Evolutionary conservation across 768 basidiomycete genomes (phyloP).

Genomic region (Lactarius deliciosus): DNA sequence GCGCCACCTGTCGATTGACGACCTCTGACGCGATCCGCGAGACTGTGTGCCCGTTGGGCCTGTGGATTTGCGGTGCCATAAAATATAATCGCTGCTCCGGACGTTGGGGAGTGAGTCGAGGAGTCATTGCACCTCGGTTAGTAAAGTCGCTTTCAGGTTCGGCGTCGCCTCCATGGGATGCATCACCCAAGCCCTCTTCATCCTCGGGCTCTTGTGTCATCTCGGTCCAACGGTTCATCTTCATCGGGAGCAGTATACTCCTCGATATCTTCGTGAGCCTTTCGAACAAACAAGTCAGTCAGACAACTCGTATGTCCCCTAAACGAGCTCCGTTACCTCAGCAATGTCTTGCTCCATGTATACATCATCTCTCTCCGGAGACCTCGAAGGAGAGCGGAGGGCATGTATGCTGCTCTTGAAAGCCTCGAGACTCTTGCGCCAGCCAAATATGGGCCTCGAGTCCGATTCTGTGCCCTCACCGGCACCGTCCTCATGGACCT

Average conservation of each 20-base stretch:
- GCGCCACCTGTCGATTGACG: slow-evolving; percentile 25
- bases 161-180: slow-evolving; percentile 22
- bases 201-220: slow-evolving; percentile 20
- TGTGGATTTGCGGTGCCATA: slow-evolving; percentile 57
- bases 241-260: slow-evolving; percentile 32
- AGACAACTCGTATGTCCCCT: neutral
- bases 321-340: slow-evolving; percentile 12
- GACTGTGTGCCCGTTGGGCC: slow-evolving; percentile 5
- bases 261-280: slow-evolving; percentile 18
- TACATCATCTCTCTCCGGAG: slow-evolving; percentile 31
- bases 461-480: slow-evolving; percentile 31
- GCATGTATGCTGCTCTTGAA: slow-evolving; percentile 37
- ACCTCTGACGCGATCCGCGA: slow-evolving; percentile 28
- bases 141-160: slow-evolving; percentile 9
- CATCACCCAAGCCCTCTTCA: slow-evolving; percentile 28
- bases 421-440: slow-evolving; percentile 39
- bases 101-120: slow-evolving; percentile 29
- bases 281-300: neutral
- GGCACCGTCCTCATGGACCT: slow-evolving; percentile 28
- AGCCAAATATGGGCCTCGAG: slow-evolving; percentile 35
- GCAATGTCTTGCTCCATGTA: neutral
- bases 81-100: slow-evolving; percentile 43
- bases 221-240: slow-evolving; percentile 32
- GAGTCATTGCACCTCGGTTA: slow-evolving; percentile 4
- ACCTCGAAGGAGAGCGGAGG: slow-evolving; percentile 35